These are phyloP conservation scores for Monoraphidium neglectum DNA, from an alignment of 139 green algal species.

Conservation along the genomic window DNA sequence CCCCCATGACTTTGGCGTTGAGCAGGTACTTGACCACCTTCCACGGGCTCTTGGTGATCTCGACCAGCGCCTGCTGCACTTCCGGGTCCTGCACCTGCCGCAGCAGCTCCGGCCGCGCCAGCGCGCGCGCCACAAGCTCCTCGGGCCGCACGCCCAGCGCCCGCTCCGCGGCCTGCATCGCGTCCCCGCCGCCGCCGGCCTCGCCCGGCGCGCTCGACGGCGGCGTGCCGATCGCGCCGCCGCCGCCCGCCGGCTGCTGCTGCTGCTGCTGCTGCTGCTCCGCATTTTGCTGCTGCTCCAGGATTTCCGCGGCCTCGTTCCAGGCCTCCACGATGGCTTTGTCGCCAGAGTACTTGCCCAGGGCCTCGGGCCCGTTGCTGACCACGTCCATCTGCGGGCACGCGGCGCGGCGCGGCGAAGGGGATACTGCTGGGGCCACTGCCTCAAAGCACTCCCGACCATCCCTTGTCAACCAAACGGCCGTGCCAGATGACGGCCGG, in stretches of 20 bases:
- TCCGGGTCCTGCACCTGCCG: constrained; percentile 38
- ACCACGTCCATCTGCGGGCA: background rate
- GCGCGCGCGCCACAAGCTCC: constrained; percentile 27
- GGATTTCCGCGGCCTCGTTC: constrained; percentile 22
- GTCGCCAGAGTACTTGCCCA: constrained; percentile 28
- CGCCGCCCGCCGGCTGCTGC: background rate
- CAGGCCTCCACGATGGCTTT: constrained; percentile 16
- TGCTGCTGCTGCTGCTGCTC: background rate
- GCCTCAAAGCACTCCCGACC: background rate
- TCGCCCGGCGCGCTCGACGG: background rate
- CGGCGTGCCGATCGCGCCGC: background rate
- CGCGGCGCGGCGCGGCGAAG: background rate
- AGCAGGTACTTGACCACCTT: constrained; percentile 49
- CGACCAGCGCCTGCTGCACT: constrained; percentile 32
- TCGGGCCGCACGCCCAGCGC: constrained; percentile 31
- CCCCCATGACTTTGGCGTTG: constrained; percentile 35
- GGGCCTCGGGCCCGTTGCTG: constrained; percentile 23
- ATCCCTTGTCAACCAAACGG: background rate
- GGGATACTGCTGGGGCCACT: background rate
- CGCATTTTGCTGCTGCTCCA: constrained; percentile 21
- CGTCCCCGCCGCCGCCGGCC: background rate
- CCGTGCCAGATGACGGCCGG: background rate
- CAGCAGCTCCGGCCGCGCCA: constrained; percentile 35
- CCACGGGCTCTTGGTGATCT: constrained; percentile 34
- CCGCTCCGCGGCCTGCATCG: background rate